Conservation (phyloP, 305 asterid genomes). For the Fraxinus nigra region DNA sequence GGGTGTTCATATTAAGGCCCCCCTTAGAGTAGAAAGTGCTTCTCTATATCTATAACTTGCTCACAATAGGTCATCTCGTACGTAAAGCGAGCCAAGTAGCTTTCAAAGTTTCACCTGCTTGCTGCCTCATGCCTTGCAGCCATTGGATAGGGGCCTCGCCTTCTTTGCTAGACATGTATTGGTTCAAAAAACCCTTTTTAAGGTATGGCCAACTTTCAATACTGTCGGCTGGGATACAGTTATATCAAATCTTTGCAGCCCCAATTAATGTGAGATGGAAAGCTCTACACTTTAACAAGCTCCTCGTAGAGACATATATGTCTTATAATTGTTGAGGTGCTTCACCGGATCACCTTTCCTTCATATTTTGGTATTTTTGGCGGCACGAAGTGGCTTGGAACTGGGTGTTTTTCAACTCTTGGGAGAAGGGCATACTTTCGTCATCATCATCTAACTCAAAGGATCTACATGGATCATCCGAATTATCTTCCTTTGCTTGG, state of each 20-base stretch:
- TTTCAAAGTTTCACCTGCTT: background rate
- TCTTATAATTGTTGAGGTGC: background rate
- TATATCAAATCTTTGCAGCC: background rate
- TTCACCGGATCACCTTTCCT: background rate
- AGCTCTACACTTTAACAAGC: background rate
- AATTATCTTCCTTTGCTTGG: too few species aligned
- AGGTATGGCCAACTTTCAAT: background rate
- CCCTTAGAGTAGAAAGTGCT: too few species aligned
- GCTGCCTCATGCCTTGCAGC: background rate
- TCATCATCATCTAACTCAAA: background rate
- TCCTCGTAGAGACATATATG: background rate
- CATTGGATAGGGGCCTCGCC: background rate
- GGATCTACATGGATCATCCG: too few species aligned
- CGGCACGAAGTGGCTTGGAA: background rate
- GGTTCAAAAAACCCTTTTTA: too few species aligned
- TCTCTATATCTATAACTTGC: too few species aligned
- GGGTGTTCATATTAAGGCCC: too few species aligned
- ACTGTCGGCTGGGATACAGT: background rate
- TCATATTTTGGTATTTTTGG: too few species aligned
- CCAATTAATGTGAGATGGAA: too few species aligned
- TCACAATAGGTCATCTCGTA: too few species aligned
- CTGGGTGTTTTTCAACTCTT: background rate
- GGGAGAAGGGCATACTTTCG: background rate
- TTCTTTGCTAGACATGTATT: background rate
- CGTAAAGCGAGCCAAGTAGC: background rate